Conservation (phyloP, 1,139 yeast species). For the Torulaspora globosa region DNA sequence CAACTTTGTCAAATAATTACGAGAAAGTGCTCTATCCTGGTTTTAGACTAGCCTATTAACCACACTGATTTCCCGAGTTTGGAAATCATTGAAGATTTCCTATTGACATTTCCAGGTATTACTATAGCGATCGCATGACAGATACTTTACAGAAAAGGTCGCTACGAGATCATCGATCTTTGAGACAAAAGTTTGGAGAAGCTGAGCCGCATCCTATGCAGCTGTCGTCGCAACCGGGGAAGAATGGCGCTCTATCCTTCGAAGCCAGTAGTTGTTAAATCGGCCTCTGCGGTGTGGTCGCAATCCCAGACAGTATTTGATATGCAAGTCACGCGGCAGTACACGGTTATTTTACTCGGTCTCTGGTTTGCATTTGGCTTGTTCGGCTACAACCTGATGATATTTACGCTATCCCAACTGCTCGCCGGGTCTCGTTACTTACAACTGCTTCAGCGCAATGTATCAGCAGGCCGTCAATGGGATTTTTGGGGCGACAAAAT, state of each 20-base stretch:
- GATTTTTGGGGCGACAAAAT: background rate
- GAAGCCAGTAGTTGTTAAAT: background rate
- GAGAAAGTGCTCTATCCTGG: constrained; percentile 17
- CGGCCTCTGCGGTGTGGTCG: background rate
- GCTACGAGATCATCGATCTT: constrained; percentile 15
- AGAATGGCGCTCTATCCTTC: background rate
- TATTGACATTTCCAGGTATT: constrained; percentile 18
- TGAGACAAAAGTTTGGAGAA: constrained; percentile 9
- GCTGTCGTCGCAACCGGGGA: too few relatives aligned
- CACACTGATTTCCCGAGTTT: constrained; percentile 20
- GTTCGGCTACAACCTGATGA: background rate
- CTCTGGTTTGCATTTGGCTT: background rate
- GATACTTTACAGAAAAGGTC: constrained; percentile 18
- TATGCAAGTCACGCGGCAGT: background rate
- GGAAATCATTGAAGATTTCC: constrained; percentile 17
- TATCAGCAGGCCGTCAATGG: background rate
- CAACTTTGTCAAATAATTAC: constrained; percentile 19
- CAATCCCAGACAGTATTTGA: background rate
- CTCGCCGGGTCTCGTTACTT: background rate
- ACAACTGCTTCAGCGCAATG: background rate
- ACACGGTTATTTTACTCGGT: background rate
- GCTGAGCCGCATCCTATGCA: background rate
- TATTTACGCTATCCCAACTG: background rate
- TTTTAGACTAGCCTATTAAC: constrained; percentile 19
- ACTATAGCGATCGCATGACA: constrained; percentile 18